These are phyloP conservation scores for Chlamydomonas sp. DNA, from an alignment of 139 green algal species.

Conservation along the genomic window DNA sequence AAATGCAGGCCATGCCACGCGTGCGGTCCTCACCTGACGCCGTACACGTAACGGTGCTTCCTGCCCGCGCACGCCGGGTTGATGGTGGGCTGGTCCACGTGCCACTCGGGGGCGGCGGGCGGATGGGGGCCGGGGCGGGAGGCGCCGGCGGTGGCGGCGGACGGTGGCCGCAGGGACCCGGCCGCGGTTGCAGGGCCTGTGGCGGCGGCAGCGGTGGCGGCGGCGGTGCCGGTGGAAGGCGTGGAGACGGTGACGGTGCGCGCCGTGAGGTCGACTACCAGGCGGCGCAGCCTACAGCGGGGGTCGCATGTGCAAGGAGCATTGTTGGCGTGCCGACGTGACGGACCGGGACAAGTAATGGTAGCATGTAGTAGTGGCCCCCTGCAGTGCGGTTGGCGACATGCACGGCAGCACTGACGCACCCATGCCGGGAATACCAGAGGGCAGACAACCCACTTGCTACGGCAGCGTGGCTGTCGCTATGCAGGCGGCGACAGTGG, in stretches of 20 bases:
- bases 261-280: slow-evolving; percentile 3
- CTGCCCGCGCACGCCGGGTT: slow-evolving; percentile 13
- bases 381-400: no score
- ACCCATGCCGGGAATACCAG: no score
- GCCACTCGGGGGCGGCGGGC: background rate
- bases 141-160: background rate
- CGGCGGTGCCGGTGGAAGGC: background rate
- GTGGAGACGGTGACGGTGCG: background rate
- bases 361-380: no score
- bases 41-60: slow-evolving; percentile 26
- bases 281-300: background rate
- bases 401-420: no score
- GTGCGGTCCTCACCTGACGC: background rate
- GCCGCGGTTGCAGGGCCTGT: no score
- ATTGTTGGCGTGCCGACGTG: background rate
- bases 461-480: no score
- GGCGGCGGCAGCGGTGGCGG: background rate
- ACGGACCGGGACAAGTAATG: no score
- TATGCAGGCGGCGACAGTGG: no score
- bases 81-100: slow-evolving; percentile 30
- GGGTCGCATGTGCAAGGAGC: no score
- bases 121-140: background rate
- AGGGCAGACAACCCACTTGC: no score
- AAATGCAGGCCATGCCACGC: background rate
- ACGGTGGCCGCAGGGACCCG: background rate